phyloP scores from a whole-genome alignment of 164 flowering plant genomes.

The Nymphaea colorata region DNA sequence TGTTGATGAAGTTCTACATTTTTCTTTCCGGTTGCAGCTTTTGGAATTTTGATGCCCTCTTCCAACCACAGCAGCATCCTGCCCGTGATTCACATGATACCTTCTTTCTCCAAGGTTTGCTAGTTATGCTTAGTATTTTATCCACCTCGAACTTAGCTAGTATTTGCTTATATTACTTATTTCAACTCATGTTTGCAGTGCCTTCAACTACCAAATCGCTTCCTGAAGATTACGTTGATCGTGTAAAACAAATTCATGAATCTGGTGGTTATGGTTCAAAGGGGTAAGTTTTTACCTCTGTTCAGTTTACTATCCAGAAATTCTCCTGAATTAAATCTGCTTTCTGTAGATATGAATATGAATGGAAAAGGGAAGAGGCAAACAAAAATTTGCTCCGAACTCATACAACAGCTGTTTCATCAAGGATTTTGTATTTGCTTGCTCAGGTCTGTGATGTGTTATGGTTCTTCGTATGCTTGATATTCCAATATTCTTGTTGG shows the following conservation, averaged over 20 bases:
- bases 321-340: constrained; percentile 1
- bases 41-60: constrained; percentile 94
- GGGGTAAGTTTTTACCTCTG: constrained; percentile 44
- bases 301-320: not conserved
- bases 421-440: constrained; percentile 82
- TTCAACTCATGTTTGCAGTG: constrained; percentile 19
- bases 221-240: constrained; percentile 91
- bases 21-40: constrained; percentile 35
- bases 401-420: constrained; percentile 93
- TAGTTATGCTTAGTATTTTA: not conserved
- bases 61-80: constrained; percentile 99
- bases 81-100: constrained; percentile 99
- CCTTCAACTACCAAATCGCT: constrained; percentile 67
- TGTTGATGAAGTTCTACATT: too few relatives aligned
- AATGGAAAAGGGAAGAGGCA: constrained; percentile 95
- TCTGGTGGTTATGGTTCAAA: constrained; percentile 85
- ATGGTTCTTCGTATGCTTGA: not conserved
- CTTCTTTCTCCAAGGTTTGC: constrained; percentile 66
- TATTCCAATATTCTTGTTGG: not conserved
- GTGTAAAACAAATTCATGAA: constrained; percentile 78
- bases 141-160: too few relatives aligned
- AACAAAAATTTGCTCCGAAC: constrained; percentile 84
- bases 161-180: not conserved
- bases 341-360: constrained; percentile 59
- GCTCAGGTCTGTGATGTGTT: constrained; percentile 50